Conservation (phyloP, 306 rosid species). For the Ziziphus jujuba region DNA sequence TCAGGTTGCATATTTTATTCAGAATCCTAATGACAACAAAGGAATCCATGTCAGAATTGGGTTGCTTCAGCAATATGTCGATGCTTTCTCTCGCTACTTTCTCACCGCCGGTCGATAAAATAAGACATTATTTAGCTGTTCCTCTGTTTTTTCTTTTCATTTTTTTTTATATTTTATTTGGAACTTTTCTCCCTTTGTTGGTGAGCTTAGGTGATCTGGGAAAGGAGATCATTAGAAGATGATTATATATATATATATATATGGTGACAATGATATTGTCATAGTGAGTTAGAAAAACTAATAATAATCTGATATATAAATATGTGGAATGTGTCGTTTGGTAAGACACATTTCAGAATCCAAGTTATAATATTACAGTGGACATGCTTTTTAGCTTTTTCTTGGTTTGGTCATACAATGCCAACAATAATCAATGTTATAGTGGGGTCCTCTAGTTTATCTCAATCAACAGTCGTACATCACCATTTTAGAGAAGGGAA, state of each 20-base stretch:
- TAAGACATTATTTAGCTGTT: too few relatives aligned
- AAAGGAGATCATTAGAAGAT: constrained; percentile 4
- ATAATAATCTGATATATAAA: not conserved
- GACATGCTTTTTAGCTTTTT: not conserved
- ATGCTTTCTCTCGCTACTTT: constrained; percentile 46
- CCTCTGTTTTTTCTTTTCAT: too few relatives aligned
- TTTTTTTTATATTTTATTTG: not conserved
- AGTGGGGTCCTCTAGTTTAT: not conserved
- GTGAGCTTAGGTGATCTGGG: constrained; percentile 1
- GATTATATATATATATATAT: constrained; percentile 5
- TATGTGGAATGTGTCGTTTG: constrained; percentile 9
- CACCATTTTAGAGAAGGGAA: not conserved
- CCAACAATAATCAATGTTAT: not conserved
- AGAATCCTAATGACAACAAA: constrained; percentile 42
- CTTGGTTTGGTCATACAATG: not conserved
- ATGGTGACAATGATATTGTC: constrained; percentile 2
- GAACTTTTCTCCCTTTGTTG: not conserved
- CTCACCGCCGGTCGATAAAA: constrained; percentile 13
- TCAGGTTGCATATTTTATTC: constrained; percentile 59
- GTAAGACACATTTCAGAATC: constrained; percentile 5
- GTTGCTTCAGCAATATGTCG: constrained; percentile 26
- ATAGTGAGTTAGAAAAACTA: constrained; percentile 4
- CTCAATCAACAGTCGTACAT: constrained; percentile 5
- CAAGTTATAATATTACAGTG: not conserved
- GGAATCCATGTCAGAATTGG: constrained; percentile 62